phyloP scores from a whole-genome alignment of 352 stramenopile species.

The Plasmopara halstedii region DNA sequence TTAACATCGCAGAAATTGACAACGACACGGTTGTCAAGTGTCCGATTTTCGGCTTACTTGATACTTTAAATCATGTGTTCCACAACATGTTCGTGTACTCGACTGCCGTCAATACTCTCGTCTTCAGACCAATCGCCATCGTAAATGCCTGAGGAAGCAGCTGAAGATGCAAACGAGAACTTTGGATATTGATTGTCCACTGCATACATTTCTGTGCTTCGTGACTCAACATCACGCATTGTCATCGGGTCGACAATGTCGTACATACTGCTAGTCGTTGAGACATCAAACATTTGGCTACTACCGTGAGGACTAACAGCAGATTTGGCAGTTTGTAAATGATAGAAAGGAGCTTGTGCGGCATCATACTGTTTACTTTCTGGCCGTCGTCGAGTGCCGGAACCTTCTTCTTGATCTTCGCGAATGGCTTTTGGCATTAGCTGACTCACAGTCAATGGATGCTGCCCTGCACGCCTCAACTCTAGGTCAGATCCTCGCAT shows the following conservation, averaged over 20 bases:
- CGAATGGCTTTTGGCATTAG: conserved; percentile 13
- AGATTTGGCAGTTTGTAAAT: not conserved
- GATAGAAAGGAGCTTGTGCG: not conserved
- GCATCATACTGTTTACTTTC: not conserved
- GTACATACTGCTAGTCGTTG: conserved; percentile 40
- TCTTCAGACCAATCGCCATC: conserved; percentile 21
- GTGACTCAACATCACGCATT: conserved; percentile 45
- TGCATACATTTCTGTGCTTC: conserved; percentile 62
- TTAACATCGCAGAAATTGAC: too few relatives aligned
- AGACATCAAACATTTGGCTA: conserved; percentile 10
- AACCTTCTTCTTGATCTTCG: conserved; percentile 10
- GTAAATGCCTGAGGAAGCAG: conserved; percentile 21
- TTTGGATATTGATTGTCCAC: conserved; percentile 46
- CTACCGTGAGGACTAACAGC: not conserved
- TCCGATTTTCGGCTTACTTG: too few relatives aligned
- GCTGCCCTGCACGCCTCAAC: conserved; percentile 6
- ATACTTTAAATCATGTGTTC: conserved; percentile 34
- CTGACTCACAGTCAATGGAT: conserved; percentile 24
- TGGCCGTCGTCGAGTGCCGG: conserved; percentile 6
- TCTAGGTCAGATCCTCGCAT: conserved; percentile 14
- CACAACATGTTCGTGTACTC: conserved; percentile 4
- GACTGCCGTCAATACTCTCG: conserved; percentile 20
- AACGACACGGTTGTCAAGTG: too few relatives aligned
- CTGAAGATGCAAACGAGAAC: conserved; percentile 58
- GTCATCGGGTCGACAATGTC: conserved; percentile 64